phyloP scores from a whole-genome alignment of 164 flowering plant genomes.

The Vitis rotundifolia region DNA sequence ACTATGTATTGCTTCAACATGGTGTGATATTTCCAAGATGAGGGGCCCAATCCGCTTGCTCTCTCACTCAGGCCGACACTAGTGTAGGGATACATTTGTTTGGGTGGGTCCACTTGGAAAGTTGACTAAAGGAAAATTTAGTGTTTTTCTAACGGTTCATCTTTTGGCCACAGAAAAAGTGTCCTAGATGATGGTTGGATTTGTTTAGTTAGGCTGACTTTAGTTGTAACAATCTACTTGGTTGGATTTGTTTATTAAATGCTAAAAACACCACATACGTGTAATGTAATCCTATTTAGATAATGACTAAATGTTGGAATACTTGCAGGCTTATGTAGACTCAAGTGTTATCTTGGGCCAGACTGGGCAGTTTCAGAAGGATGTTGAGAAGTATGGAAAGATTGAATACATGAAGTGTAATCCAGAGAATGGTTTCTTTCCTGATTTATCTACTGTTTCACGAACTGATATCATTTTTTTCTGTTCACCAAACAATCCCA shows the following conservation, averaged over 20 bases:
- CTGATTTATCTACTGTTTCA: conserved; percentile 65
- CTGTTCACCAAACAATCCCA: conserved; percentile 97
- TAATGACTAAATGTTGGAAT: background rate
- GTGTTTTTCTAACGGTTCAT: background rate
- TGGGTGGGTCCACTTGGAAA: background rate
- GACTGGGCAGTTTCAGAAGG: conserved; percentile 77
- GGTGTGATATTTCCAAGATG: too few relatives aligned
- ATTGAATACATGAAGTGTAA: conserved; percentile 93
- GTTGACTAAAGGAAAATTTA: background rate
- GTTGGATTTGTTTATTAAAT: background rate
- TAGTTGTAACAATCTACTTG: background rate
- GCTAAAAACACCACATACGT: background rate
- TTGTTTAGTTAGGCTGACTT: background rate
- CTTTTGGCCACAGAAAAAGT: background rate
- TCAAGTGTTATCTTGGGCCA: conserved; percentile 96
- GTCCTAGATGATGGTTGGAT: background rate
- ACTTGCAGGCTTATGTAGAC: conserved; percentile 87
- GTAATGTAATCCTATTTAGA: background rate
- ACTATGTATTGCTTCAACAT: too few relatives aligned
- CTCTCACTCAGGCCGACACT: too few relatives aligned
- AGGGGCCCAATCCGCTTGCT: too few relatives aligned
- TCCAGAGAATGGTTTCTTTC: conserved; percentile 90
- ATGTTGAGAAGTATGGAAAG: conserved; percentile 67
- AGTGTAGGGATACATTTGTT: background rate
- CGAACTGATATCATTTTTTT: conserved; percentile 87